phyloP scores from a whole-genome alignment of 106 monocot species.

The Iris macrosiphon region DNA sequence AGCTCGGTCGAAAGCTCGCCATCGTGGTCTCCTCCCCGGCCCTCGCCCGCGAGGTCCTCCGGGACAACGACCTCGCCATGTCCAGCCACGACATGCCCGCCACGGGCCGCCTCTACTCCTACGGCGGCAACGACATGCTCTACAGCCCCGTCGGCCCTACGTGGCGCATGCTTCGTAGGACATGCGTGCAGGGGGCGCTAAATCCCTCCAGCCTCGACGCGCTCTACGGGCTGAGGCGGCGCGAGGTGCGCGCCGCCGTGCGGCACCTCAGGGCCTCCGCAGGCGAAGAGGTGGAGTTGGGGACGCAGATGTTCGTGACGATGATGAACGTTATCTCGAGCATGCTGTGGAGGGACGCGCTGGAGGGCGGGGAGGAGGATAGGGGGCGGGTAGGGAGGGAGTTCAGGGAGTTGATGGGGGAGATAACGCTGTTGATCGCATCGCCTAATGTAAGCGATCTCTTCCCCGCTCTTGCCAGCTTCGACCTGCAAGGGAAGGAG shows the following conservation, averaged over 20 bases:
- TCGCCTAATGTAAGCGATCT: constrained; percentile 54
- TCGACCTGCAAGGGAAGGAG: constrained; percentile 46
- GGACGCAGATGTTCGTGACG: constrained; percentile 31
- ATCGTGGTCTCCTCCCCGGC: constrained; percentile 35
- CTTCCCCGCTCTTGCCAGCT: constrained; percentile 34
- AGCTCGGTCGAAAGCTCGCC: constrained; percentile 31
- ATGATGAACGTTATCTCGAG: constrained; percentile 43
- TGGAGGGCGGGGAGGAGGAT: constrained; percentile 10
- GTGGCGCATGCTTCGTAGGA: constrained; percentile 56
- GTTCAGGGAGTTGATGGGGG: constrained; percentile 23
- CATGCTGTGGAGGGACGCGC: constrained; percentile 47
- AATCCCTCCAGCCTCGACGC: constrained; percentile 29
- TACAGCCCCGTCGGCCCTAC: constrained; percentile 46
- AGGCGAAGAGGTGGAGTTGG: background rate
- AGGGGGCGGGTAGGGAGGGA: constrained; percentile 17
- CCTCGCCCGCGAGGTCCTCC: constrained; percentile 16
- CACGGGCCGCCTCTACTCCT: constrained; percentile 10
- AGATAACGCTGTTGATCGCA: constrained; percentile 24
- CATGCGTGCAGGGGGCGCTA: constrained; percentile 41
- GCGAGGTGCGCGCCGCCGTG: constrained; percentile 21
- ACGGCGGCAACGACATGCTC: constrained; percentile 35
- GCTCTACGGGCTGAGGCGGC: constrained; percentile 24
- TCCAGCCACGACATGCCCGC: constrained; percentile 46
- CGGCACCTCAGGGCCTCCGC: constrained; percentile 11
- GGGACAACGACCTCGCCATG: constrained; percentile 29